Conservation (phyloP, 2,329 filamentous ascomycete genomes). For the Aureobasidium vineae region DNA sequence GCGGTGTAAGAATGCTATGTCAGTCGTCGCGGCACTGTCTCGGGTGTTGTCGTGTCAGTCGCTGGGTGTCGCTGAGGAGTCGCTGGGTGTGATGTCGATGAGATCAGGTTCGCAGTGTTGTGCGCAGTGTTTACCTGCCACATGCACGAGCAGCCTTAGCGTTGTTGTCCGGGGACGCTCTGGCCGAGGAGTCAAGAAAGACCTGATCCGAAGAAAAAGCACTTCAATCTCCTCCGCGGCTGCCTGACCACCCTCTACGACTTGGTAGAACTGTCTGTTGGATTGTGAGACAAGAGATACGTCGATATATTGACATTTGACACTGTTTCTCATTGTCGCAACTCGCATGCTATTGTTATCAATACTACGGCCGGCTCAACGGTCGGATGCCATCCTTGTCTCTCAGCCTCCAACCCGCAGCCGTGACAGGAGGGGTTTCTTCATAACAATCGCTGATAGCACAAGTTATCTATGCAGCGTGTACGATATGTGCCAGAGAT, state of each 20-base stretch:
- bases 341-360: slow-evolving; percentile 9
- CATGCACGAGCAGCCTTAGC: slow-evolving; percentile 17
- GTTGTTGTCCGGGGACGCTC: slow-evolving; percentile 23
- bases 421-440: neutral
- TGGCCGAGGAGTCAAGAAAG: neutral
- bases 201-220: slow-evolving; percentile 3
- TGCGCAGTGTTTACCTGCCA: slow-evolving; percentile 19
- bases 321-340: slow-evolving; percentile 21
- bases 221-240: slow-evolving; percentile 11
- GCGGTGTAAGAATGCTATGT: slow-evolving; percentile 19
- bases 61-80: slow-evolving; percentile 8
- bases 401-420: slow-evolving; percentile 15
- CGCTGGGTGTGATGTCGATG: slow-evolving; percentile 11
- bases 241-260: slow-evolving; percentile 1
- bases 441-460: slow-evolving; percentile 1
- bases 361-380: slow-evolving; percentile 15
- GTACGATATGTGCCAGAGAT: neutral
- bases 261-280: neutral
- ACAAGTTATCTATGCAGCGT: slow-evolving; percentile 9
- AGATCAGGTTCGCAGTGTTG: slow-evolving; percentile 15
- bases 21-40: slow-evolving; percentile 15
- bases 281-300: neutral
- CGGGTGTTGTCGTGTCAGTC: slow-evolving; percentile 13
- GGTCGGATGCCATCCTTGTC: slow-evolving; percentile 12
- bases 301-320: neutral